Evolutionary conservation across 768 basidiomycete species (phyloP).

Genomic region (Boletus sp.): DNA sequence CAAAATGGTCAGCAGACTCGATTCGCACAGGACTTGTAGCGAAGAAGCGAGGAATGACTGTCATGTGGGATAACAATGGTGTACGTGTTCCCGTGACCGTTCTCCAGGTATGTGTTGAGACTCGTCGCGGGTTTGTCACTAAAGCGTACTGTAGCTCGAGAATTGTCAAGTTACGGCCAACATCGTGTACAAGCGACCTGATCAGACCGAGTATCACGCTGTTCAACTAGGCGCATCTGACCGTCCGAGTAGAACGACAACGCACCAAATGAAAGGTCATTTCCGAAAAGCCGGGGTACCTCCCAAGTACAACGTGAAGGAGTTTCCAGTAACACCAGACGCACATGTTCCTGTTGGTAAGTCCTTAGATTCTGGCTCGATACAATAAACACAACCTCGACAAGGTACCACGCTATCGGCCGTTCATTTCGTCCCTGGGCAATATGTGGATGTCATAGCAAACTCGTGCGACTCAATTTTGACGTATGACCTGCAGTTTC

Average conservation of each 20-base stretch:
- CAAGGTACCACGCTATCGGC: constrained; percentile 86
- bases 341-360: constrained; percentile 86
- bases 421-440: constrained; percentile 95
- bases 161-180: constrained; percentile 89
- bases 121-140: constrained; percentile 9
- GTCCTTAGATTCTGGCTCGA: constrained; percentile 25
- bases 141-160: constrained; percentile 53
- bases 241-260: constrained; percentile 64
- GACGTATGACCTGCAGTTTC: not conserved
- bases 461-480: constrained; percentile 62
- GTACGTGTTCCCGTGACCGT: constrained; percentile 88
- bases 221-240: constrained; percentile 90
- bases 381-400: not conserved
- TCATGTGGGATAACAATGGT: constrained; percentile 89
- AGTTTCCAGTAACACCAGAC: constrained; percentile 86
- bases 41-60: constrained; percentile 93
- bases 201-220: constrained; percentile 80
- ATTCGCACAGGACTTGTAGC: constrained; percentile 91
- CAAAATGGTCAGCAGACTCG: constrained; percentile 83
- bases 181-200: constrained; percentile 56
- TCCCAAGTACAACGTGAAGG: constrained; percentile 81
- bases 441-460: constrained; percentile 88
- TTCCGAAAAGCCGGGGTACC: constrained; percentile 78
- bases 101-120: constrained; percentile 66
- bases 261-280: constrained; percentile 82